Evolutionary conservation across 176 grass and related monocot species (phyloP).

Genomic region (Elymus sibiricus): DNA sequence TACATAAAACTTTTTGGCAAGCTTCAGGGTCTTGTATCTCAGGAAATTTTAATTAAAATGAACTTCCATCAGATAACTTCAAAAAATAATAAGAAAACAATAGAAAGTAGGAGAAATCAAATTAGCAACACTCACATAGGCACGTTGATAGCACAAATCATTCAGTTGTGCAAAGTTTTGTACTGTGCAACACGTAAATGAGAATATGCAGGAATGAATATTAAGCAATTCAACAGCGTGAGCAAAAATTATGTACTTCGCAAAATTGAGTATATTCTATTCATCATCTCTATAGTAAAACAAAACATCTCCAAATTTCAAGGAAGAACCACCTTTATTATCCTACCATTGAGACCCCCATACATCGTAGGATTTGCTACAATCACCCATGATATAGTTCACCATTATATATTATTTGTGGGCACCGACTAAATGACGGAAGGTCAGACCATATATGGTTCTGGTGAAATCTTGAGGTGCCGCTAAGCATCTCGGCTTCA

Average conservation of each 20-base stretch:
- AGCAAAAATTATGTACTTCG: conserved; percentile 22
- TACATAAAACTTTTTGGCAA: no score
- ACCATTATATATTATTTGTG: conserved; percentile 23
- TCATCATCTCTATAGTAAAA: conserved; percentile 33
- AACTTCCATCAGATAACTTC: no score
- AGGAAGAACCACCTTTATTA: conserved; percentile 21
- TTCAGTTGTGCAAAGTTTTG: no score
- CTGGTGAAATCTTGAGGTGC: neutral
- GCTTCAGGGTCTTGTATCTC: no score
- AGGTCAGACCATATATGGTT: neutral
- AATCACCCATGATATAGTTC: neutral
- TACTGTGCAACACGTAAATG: no score
- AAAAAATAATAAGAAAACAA: no score
- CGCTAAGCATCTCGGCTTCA: no score
- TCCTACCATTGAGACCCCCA: neutral
- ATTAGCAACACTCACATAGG: no score
- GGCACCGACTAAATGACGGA: neutral
- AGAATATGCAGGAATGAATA: conserved; percentile 28
- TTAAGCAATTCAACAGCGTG: conserved; percentile 26
- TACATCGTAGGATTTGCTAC: neutral
- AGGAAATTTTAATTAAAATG: no score
- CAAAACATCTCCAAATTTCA: conserved; percentile 25
- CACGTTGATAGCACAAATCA: no score
- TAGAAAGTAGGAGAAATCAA: no score
- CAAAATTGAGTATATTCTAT: conserved; percentile 27